Conservation (phyloP, 2,329 filamentous ascomycete genomes). For the Claviceps purpurea region DNA sequence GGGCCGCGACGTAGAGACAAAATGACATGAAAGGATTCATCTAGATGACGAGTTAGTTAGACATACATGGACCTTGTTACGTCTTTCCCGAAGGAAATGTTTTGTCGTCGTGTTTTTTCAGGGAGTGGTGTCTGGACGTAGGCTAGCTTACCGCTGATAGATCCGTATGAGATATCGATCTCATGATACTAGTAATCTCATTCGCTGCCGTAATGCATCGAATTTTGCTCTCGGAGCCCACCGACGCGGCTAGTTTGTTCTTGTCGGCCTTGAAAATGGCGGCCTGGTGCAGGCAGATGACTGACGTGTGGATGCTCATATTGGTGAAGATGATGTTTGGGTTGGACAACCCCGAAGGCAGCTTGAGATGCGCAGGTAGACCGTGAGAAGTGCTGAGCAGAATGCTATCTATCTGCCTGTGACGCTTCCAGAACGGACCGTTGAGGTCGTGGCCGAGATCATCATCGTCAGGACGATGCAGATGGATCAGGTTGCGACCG, state of each 20-base stretch:
- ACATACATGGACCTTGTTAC: no score
- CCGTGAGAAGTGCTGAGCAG: conserved; percentile 76
- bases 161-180: conserved; percentile 84
- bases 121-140: no score
- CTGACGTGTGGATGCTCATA: conserved; percentile 93
- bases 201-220: conserved; percentile 87
- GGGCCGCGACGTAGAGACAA: conserved; percentile 86
- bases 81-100: not conserved
- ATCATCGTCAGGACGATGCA: conserved; percentile 72
- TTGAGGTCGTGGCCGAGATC: conserved; percentile 80
- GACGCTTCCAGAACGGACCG: conserved; percentile 90
- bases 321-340: conserved; percentile 87
- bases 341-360: conserved; percentile 62
- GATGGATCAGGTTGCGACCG: conserved; percentile 78
- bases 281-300: conserved; percentile 94
- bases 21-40: conserved; percentile 95
- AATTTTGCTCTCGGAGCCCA: conserved; percentile 81
- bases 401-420: conserved; percentile 79
- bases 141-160: conserved; percentile 50
- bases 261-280: conserved; percentile 96
- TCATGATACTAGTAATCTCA: conserved; percentile 90
- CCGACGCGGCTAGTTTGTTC: conserved; percentile 60
- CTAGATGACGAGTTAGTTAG: conserved; percentile 28
- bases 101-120: not conserved
- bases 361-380: conserved; percentile 65